Base-by-base conservation (phyloP, 352 stramenopile genomes). In the Phytophthora ramorum region DNA sequence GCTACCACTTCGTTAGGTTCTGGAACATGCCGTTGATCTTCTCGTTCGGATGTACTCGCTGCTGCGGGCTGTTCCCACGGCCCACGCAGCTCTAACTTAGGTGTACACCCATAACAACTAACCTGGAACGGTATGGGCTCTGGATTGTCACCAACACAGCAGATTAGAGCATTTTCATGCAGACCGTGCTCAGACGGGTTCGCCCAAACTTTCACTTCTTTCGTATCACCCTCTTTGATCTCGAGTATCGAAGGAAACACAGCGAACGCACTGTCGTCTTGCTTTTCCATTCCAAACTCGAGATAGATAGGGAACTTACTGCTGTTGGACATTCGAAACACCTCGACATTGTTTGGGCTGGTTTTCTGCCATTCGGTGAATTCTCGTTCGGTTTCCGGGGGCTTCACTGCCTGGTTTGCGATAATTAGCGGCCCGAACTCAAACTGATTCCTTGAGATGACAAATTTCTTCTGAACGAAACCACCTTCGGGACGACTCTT, bases 371-470 rank as follows among this genome's bases (percentile, higher is more conserved):
- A 77, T 38, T 84, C 68, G 0, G 67, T 45, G 46, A 92, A 90
- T 7, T 89, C 79, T 37, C 71, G 60, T 19, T 89, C 76, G 2
- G 69, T 81, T 26, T 78, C 54, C 0, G 83, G 82, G 0, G 53
- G 35, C 22, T 66, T 58, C 28, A 67, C 63, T 14, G 22, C 19
- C 34, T 72, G 57, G 7, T 50, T 66, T 12, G 30, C 52, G 13
- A 93, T 75, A n/a, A 98, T 85, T 10, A 98, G 78, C 5, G 95
- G 93, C 0, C 95, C 95, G 54, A 98, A 98, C 44, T 98, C 93
- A 66, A 98, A 98, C 55, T 88, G 75, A 44, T 90, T 90, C 47
- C 81, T 89, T 0, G 89, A 90, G 4, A 96, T 58, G 2, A 98
- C 89, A 50, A 94, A 98, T n/a, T 96, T 94, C 57, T 98, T 98